phyloP scores from a whole-genome alignment of 2,329 filamentous ascomycete genomes.

The Curvularia sp. region DNA sequence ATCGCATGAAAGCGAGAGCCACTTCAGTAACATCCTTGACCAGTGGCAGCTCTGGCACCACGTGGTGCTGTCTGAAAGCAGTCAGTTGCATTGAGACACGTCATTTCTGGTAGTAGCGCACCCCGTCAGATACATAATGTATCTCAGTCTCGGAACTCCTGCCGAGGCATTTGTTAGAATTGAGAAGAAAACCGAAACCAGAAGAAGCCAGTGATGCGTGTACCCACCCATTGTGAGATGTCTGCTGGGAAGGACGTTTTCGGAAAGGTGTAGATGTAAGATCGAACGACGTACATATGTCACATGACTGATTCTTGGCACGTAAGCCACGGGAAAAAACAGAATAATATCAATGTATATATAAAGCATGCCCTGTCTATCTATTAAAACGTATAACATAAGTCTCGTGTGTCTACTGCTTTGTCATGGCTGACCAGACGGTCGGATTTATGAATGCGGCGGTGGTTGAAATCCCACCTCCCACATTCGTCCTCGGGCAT shows the following conservation, averaged over 20 bases:
- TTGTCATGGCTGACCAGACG: neutral
- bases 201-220: neutral
- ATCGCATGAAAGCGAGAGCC: conserved; percentile 42
- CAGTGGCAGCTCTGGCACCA: conserved; percentile 30
- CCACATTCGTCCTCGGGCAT: too few species aligned
- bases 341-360: neutral
- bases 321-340: neutral
- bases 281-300: neutral
- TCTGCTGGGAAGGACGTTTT: neutral
- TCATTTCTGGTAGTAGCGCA: neutral
- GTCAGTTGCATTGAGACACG: neutral
- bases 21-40: conserved; percentile 39
- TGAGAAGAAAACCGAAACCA: neutral
- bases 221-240: neutral
- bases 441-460: neutral
- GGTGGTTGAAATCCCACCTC: too few species aligned
- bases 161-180: neutral
- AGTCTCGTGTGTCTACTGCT: neutral
- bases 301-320: neutral
- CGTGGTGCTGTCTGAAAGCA: conserved; percentile 35
- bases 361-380: too few species aligned
- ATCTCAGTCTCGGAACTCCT: conserved; percentile 3
- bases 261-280: neutral
- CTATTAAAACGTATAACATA: too few species aligned
- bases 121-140: conserved; percentile 14